phyloP scores from a whole-genome alignment of 441 rosid genomes.

The Erodium texanum region DNA sequence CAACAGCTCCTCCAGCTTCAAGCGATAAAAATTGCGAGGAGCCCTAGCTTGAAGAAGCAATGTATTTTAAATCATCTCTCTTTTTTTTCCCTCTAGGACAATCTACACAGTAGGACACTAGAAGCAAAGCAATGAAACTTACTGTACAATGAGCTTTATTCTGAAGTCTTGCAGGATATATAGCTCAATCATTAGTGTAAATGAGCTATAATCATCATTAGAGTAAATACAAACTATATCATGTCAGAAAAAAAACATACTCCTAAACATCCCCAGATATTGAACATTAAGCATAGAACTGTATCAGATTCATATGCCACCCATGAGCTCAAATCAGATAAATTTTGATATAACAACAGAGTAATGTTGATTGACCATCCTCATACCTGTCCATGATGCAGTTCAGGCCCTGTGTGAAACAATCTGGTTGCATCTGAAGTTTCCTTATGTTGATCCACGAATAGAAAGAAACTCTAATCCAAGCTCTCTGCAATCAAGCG shows the following conservation, averaged over 20 bases:
- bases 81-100: background rate
- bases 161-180: background rate
- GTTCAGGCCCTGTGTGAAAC: no score
- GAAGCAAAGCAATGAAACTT: background rate
- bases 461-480: no score
- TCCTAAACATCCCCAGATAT: background rate
- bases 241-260: background rate
- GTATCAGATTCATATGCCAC: no score
- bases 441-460: no score
- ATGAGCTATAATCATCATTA: background rate
- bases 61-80: background rate
- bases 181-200: background rate
- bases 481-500: no score
- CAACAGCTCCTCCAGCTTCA: constrained; percentile 21
- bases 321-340: no score
- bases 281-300: no score
- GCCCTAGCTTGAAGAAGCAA: constrained; percentile 15
- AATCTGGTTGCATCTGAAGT: no score
- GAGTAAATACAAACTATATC: no score
- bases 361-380: no score
- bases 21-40: constrained; percentile 12
- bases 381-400: no score
- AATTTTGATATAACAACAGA: no score
- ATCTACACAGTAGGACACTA: background rate
- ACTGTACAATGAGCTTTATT: background rate